Conservation (phyloP, 805 yeast species). For the Cyberlindnera suaveolens region DNA sequence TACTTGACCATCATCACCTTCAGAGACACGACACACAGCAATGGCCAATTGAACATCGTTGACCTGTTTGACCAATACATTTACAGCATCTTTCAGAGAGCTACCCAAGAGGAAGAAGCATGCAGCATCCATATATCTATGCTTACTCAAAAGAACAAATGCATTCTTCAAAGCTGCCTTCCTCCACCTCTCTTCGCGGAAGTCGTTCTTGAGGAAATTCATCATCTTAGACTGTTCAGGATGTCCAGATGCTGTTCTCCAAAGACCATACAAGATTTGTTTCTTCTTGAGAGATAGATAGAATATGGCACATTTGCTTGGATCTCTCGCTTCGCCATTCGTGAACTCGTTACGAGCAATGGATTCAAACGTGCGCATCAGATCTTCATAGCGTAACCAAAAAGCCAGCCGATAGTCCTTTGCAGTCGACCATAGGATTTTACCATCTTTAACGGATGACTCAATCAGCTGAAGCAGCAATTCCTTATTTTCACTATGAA, state of each 20-base stretch:
- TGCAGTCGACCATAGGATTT: constrained; percentile 56
- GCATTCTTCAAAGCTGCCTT: constrained; percentile 92
- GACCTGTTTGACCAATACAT: constrained; percentile 62
- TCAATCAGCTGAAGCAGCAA: constrained; percentile 47
- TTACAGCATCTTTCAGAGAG: constrained; percentile 68
- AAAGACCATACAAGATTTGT: constrained; percentile 67
- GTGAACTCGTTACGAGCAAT: constrained; percentile 71
- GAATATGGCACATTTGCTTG: constrained; percentile 64
- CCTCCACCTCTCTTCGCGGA: constrained; percentile 69
- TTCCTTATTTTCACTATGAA: constrained; percentile 75
- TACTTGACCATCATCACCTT: constrained; percentile 53
- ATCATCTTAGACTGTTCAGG: constrained; percentile 80
- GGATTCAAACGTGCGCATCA: constrained; percentile 52
- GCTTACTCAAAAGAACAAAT: constrained; percentile 82
- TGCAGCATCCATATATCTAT: constrained; percentile 82
- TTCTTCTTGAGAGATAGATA: constrained; percentile 77
- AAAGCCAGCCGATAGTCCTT: constrained; percentile 57
- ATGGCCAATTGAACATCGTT: constrained; percentile 70
- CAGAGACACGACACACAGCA: constrained; percentile 73
- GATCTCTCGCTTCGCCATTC: constrained; percentile 52
- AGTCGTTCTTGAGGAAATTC: constrained; percentile 72
- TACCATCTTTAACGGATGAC: constrained; percentile 30
- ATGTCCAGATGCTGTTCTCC: constrained; percentile 74
- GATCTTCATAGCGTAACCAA: constrained; percentile 53
- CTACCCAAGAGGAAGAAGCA: constrained; percentile 79